Evolutionary conservation across 2,329 filamentous ascomycete genomes (phyloP).

Genomic region (Trichoderma citrinoviride): DNA sequence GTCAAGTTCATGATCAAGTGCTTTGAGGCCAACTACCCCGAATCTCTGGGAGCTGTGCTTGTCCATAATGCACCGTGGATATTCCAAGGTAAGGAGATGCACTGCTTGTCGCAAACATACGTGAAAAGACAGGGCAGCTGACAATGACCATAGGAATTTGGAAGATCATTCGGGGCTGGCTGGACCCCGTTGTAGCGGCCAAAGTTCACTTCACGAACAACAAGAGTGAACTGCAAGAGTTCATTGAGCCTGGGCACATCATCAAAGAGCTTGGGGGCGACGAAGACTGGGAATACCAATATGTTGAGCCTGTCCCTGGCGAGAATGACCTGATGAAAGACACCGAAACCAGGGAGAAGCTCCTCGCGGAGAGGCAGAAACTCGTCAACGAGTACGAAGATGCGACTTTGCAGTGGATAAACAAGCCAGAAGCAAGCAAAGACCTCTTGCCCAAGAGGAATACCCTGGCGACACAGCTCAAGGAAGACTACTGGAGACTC

Average conservation of each 20-base stretch:
- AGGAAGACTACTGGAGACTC: slow-evolving; percentile 79
- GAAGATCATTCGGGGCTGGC: slow-evolving; percentile 93
- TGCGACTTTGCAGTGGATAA: slow-evolving; percentile 73
- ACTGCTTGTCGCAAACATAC: not conserved
- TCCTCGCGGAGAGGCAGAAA: slow-evolving; percentile 61
- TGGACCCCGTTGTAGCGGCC: slow-evolving; percentile 90
- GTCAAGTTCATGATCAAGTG: slow-evolving; percentile 99
- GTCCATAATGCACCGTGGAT: slow-evolving; percentile 97
- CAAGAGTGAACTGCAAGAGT: slow-evolving; percentile 72
- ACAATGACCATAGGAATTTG: slow-evolving; percentile 66
- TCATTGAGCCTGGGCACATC: slow-evolving; percentile 68
- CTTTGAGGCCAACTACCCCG: slow-evolving; percentile 98
- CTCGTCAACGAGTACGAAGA: slow-evolving; percentile 73
- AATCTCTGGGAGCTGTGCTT: slow-evolving; percentile 82
- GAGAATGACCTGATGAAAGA: slow-evolving; percentile 78
- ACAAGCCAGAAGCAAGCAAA: slow-evolving; percentile 40
- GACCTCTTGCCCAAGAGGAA: slow-evolving; percentile 57
- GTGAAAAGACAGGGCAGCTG: not conserved
- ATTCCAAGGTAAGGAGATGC: slow-evolving; percentile 69
- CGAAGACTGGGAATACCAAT: slow-evolving; percentile 81
- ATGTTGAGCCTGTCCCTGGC: slow-evolving; percentile 68
- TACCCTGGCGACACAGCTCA: slow-evolving; percentile 60
- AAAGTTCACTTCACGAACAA: slow-evolving; percentile 94
- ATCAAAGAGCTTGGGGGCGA: slow-evolving; percentile 81
- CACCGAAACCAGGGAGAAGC: slow-evolving; percentile 56